Evolutionary conservation across 2,329 filamentous ascomycete genomes (phyloP).

Genomic region (Aspergillus fumigatiaffinis): DNA sequence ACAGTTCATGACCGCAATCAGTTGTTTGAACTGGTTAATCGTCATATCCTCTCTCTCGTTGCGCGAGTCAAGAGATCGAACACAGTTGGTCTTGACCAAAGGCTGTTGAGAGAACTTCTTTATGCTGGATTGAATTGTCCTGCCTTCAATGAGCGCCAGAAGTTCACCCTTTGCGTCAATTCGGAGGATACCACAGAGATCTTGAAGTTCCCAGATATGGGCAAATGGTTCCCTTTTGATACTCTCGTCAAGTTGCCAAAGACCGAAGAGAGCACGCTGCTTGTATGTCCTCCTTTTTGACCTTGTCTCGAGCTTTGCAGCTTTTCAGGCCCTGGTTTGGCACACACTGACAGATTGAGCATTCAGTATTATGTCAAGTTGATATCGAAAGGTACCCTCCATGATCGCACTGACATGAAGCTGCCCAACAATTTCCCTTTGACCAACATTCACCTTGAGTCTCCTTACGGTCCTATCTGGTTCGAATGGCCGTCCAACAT

Average conservation of each 20-base stretch:
- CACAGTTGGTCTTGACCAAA: conserved; percentile 37
- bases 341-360: neutral
- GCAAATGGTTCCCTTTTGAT: conserved; percentile 40
- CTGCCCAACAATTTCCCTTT: conserved; percentile 18
- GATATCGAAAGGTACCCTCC: conserved; percentile 18
- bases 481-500: conserved; percentile 22
- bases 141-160: conserved; percentile 44
- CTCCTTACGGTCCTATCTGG: conserved; percentile 27
- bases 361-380: conserved; percentile 22
- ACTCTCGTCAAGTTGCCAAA: conserved; percentile 25
- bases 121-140: conserved; percentile 40
- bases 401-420: conserved; percentile 5
- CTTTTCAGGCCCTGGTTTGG: neutral
- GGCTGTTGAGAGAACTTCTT: conserved; percentile 37
- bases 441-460: conserved; percentile 12
- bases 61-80: conserved; percentile 53
- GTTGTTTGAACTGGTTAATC: conserved; percentile 41
- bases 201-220: conserved; percentile 20
- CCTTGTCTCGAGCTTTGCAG: neutral
- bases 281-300: conserved; percentile 20
- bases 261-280: conserved; percentile 17
- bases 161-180: conserved; percentile 30
- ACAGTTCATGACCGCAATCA: conserved; percentile 45
- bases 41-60: conserved; percentile 66
- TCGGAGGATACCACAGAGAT: conserved; percentile 20